Evolutionary conservation across 768 basidiomycete genomes (phyloP), one percentile per base, ranked within the genome.

Genomic region (Trichaptum fuscoviolaceum): DNA sequence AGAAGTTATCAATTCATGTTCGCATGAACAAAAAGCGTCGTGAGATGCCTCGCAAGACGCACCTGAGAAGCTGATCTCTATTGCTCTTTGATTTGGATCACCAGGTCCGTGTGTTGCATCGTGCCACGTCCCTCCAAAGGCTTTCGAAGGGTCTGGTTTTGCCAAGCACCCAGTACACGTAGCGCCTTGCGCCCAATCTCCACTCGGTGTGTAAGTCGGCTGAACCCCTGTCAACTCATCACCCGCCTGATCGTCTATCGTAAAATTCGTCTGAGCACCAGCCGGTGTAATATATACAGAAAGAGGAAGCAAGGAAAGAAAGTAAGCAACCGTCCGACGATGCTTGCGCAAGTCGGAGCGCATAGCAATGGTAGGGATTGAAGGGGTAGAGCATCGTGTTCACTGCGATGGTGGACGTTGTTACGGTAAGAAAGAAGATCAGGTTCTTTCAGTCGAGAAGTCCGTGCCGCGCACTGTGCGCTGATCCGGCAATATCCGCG

Each of bases 221-320:
- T 63, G 66, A 23, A 64, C 68, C 30, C 78, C 75, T 35, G 77
- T 78, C 24, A 65, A 20, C n/a, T 71, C 66, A 68, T 79, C 75
- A 35, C 76, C 75, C 26, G 70, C 68, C 52, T 74, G 73, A 70
- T 82, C 81, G 74, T 83, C 81, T 35, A 83, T 75, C 2, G 81
- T 82, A 34, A 78, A 69, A 65, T 82, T 82, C 25, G 75, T 70
- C 30, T 76, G 70, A n/a, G 68, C 63, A 12, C 70, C 73, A 23
- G 67, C 20, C 42, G 15, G 5, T 2, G 6, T 2, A 2, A 12
- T 15, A 12, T 20, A 20, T 2, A 52, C 42, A 12, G 42, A 12
- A 20, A 52, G 20, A 20, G 2, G 15, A 12, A 52, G 42, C 42
- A 52, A 52, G 12, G 5, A 52, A 5, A 3, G 10, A 20, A 52